Base-by-base conservation (phyloP, 345 rosid species). In the Euphorbia peplus region DNA sequence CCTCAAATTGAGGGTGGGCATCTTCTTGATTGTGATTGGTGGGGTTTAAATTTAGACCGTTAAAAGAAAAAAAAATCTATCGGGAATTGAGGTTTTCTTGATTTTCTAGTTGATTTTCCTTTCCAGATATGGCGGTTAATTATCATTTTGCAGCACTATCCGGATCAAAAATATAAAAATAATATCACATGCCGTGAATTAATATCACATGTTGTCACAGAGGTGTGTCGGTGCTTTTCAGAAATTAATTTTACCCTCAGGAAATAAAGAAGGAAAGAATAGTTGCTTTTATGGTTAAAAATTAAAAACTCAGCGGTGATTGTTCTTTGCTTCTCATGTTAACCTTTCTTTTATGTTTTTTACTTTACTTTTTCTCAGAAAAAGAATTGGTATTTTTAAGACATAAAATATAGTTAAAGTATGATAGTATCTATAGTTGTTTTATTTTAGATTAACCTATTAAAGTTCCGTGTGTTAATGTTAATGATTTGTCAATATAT, bases 251-350 rank as follows among this genome's bases (percentile, higher is more conserved):
- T 39, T 19, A 24, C 29, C 22, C 65, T 58, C 58, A 41, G n/a
- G 14, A 66, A 67, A 61, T 21, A 58, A 63, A 59, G 11, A 14
- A 32, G 13, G 73, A 68, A 66, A 61, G 64, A 66, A 61, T 67
- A 10, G 79, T 72, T 67, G 63, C 79, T 77, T 79, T 76, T 18
- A n/a, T n/a, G n/a, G n/a, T n/a, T n/a, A n/a, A n/a, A n/a, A n/a
- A n/a, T n/a, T n/a, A n/a, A 25, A 63, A 60, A 52, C 42, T 13
- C 29, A 32, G 5, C 22, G 52, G 26, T 30, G 73, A 72, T 67
- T n/a, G 71, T 80, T 68, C 64, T 78, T 70, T 75, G 72, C 63
- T 75, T 86, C 82, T 75, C 79, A 67, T 53, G 67, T 35, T 60
- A 30, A 25, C 51, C 73, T 70, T 63, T 56, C 52, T 59, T 60